phyloP scores from a whole-genome alignment of 2,329 filamentous ascomycete genomes.

The Hypoxylon rubiginosum region DNA sequence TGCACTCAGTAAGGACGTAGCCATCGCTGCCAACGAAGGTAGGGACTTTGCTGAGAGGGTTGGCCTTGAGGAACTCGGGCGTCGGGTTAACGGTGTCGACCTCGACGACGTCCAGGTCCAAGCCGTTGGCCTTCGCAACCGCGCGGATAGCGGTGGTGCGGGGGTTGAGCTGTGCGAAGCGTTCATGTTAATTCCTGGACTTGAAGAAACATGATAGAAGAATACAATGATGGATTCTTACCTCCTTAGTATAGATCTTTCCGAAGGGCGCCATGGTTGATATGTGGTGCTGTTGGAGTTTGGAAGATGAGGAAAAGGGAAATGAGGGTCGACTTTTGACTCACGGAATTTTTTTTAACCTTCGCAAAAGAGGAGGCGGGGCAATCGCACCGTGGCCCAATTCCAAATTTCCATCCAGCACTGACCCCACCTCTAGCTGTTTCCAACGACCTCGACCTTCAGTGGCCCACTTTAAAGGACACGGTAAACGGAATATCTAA shows the following conservation, averaged over 20 bases:
- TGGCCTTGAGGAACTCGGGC: slow-evolving; percentile 85
- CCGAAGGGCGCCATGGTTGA: slow-evolving; percentile 85
- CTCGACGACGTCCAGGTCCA: slow-evolving; percentile 88
- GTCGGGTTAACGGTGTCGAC: slow-evolving; percentile 75
- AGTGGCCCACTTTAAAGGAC: background rate
- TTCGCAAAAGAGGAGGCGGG: slow-evolving; percentile 45
- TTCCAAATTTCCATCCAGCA: slow-evolving; percentile 30
- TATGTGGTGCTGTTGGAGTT: slow-evolving; percentile 43
- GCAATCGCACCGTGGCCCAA: slow-evolving; percentile 40
- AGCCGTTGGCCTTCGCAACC: slow-evolving; percentile 96
- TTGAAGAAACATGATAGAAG: slow-evolving; percentile 34
- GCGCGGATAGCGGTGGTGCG: slow-evolving; percentile 90
- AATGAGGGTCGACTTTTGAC: slow-evolving; percentile 31
- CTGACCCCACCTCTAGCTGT: slow-evolving; percentile 30
- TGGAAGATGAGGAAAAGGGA: slow-evolving; percentile 30
- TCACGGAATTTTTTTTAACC: slow-evolving; percentile 43
- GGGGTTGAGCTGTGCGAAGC: slow-evolving; percentile 78
- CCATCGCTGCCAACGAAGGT: slow-evolving; percentile 94
- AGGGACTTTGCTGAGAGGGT: slow-evolving; percentile 90
- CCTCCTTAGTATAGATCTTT: slow-evolving; percentile 92
- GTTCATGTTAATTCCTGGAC: slow-evolving; percentile 48
- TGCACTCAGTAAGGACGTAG: slow-evolving; percentile 87
- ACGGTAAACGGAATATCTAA: slow-evolving; percentile 48
- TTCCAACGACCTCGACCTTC: background rate
- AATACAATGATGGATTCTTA: slow-evolving; percentile 58